Evolutionary conservation across 1,139 yeast species (phyloP).

Genomic region (Protomyces inouyei): DNA sequence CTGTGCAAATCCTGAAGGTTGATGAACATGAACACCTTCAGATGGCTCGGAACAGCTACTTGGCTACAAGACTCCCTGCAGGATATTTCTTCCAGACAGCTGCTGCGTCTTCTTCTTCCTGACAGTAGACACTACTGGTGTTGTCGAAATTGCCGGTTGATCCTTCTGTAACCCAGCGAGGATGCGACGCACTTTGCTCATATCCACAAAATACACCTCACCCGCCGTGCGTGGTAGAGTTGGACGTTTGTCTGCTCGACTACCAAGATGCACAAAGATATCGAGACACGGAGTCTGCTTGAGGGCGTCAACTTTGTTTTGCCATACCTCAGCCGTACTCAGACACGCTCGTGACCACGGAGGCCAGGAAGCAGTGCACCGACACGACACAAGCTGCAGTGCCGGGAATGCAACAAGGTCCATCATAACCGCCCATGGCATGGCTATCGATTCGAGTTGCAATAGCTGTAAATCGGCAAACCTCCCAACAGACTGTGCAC

Average conservation of each 20-base stretch:
- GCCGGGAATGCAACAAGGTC: neutral
- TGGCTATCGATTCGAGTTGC: neutral
- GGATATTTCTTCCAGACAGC: too few relatives aligned
- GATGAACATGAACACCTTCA: too few relatives aligned
- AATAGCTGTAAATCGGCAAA: conserved; percentile 1
- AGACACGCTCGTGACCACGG: neutral
- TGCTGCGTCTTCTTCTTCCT: too few relatives aligned
- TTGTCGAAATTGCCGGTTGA: too few relatives aligned
- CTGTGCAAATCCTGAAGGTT: too few relatives aligned
- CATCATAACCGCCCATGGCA: neutral
- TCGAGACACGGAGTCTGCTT: neutral
- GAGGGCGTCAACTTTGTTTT: neutral
- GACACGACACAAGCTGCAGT: neutral
- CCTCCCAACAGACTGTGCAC: conserved; percentile 9
- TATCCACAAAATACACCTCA: neutral
- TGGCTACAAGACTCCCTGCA: too few relatives aligned
- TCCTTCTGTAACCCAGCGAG: neutral
- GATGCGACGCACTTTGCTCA: neutral
- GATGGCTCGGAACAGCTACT: too few relatives aligned
- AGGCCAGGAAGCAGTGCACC: neutral
- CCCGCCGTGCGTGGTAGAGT: neutral
- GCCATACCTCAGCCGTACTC: neutral
- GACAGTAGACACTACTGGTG: too few relatives aligned
- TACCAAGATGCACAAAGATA: neutral
- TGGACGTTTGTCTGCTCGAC: neutral